These are phyloP conservation scores for Mrakia gelida DNA, from an alignment of 768 basidiomycete species.

Conservation along the genomic window DNA sequence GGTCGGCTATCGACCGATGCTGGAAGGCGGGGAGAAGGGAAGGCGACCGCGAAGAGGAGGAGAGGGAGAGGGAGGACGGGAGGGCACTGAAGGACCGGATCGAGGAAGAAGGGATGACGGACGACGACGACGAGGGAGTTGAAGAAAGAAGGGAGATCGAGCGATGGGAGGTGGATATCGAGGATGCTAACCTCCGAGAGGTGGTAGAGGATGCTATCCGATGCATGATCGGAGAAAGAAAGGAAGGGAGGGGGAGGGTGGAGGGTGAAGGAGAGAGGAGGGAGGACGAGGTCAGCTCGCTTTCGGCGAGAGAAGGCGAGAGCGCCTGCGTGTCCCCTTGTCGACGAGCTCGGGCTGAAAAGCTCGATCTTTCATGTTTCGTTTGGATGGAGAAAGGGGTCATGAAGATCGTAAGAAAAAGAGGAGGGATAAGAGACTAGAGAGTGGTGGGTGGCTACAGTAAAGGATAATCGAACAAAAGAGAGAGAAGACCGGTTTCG, in stretches of 20 bases:
- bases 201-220: constrained; percentile 8
- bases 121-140: background rate
- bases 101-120: background rate
- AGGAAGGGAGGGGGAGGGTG: background rate
- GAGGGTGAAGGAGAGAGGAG: background rate
- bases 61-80: background rate
- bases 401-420: background rate
- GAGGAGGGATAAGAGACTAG: background rate
- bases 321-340: background rate
- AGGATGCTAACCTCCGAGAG: background rate
- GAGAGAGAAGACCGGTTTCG: too few species aligned
- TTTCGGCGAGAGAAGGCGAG: background rate
- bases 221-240: background rate
- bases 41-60: background rate
- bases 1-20: background rate
- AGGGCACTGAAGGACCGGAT: background rate
- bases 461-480: too few species aligned
- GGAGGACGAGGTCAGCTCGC: background rate
- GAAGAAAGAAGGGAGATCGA: constrained; percentile 9
- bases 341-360: background rate
- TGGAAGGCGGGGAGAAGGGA: background rate
- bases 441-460: too few species aligned
- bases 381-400: too few species aligned
- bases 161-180: background rate
- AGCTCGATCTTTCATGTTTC: too few species aligned